These are phyloP conservation scores for Irpex sp. DNA, from an alignment of 1,284 basidiomycete genomes.

Conservation along the genomic window DNA sequence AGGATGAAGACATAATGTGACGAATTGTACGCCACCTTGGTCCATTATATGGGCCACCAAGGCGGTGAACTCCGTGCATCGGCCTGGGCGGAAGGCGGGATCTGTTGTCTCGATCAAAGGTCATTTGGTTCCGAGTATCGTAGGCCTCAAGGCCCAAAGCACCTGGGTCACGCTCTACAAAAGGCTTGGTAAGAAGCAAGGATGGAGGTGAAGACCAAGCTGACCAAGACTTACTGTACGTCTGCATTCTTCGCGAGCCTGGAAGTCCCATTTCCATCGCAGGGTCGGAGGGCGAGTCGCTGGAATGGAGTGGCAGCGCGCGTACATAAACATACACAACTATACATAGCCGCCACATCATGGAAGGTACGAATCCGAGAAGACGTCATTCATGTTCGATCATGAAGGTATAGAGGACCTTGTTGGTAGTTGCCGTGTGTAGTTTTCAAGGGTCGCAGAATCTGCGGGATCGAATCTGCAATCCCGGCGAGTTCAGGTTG, in stretches of 20 bases:
- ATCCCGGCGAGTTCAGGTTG: background rate
- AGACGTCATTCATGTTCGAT: background rate
- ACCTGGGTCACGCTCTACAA: background rate
- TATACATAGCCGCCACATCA: background rate
- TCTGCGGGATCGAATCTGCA: background rate
- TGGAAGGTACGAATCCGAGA: background rate
- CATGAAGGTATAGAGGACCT: background rate
- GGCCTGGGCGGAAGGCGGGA: background rate
- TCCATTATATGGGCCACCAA: background rate
- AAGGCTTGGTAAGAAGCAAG: background rate
- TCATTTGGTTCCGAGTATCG: background rate
- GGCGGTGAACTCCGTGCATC: background rate
- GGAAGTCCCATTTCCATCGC: background rate
- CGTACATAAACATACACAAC: background rate
- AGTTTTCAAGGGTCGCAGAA: background rate
- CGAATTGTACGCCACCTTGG: background rate
- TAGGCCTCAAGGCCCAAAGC: background rate
- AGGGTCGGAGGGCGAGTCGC: background rate
- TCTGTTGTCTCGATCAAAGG: background rate
- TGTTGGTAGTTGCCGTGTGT: background rate
- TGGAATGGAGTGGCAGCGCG: background rate
- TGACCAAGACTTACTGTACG: background rate
- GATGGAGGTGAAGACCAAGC: too few species aligned
- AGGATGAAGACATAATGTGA: background rate
- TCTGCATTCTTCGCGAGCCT: background rate